Percentiles rank a stretch among this genome's conserved stretches.
Conservation (phyloP, 768 basidiomycete genomes). For the Amanita pseudoporphyria region DNA sequence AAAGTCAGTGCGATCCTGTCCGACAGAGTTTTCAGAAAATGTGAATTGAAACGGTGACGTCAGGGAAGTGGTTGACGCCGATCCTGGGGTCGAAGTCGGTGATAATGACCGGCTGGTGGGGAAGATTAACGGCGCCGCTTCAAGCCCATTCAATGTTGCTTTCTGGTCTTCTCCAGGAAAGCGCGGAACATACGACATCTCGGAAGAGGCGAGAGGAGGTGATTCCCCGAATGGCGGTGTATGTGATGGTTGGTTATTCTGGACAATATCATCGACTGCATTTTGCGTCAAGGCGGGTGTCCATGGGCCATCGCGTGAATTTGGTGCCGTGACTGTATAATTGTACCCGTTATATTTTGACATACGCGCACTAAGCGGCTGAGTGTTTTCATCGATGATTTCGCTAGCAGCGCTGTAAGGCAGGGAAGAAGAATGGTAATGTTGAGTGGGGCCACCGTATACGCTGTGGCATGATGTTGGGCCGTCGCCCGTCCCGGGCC, state of each 20-base stretch:
- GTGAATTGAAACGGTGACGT: constrained; percentile 61
- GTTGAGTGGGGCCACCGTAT: constrained; percentile 30
- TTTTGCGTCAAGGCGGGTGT: constrained; percentile 35
- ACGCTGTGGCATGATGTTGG: constrained; percentile 29
- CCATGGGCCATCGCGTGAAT: constrained; percentile 32
- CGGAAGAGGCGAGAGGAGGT: constrained; percentile 31
- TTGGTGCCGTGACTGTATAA: constrained; percentile 25
- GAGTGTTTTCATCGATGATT: constrained; percentile 20
- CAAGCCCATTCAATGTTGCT: constrained; percentile 36
- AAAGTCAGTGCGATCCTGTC: constrained; percentile 53
- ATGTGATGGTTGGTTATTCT: neutral
- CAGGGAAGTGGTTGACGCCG: constrained; percentile 54
- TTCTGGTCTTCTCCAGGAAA: constrained; percentile 50
- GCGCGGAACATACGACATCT: constrained; percentile 37
- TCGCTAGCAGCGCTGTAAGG: constrained; percentile 22
- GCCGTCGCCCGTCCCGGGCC: constrained; percentile 31
- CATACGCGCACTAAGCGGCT: constrained; percentile 29
- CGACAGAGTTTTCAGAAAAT: constrained; percentile 43
- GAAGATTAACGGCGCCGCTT: constrained; percentile 49
- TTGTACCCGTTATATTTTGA: constrained; percentile 46
- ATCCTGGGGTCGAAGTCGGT: constrained; percentile 51
- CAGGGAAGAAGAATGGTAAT: constrained; percentile 42
- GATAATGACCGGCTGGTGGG: constrained; percentile 65
- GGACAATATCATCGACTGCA: constrained; percentile 36
- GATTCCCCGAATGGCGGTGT: constrained; percentile 29